phyloP scores from a whole-genome alignment of 108 stramenopile species.

The Cyclotella choctawhatcheeana region DNA sequence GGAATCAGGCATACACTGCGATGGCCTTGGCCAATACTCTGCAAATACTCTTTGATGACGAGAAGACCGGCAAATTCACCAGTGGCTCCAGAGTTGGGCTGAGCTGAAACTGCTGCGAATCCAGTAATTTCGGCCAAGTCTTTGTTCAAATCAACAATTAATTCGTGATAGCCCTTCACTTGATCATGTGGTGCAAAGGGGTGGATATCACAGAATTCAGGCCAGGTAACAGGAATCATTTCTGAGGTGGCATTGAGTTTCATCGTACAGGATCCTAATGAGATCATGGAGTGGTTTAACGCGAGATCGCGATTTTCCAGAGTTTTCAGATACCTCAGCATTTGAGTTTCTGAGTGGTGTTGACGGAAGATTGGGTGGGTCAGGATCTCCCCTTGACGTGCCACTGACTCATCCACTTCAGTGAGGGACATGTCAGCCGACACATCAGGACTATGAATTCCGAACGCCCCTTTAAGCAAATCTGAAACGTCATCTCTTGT shows the following conservation, averaged over 20 bases:
- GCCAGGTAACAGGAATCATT: slow-evolving; percentile 99
- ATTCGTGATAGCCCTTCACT: slow-evolving; percentile 91
- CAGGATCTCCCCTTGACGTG: slow-evolving; percentile 83
- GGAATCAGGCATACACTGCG: slow-evolving; percentile 98
- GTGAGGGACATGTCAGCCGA: slow-evolving; percentile 76
- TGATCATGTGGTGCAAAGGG: slow-evolving; percentile 97
- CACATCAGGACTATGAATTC: slow-evolving; percentile 67
- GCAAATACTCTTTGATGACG: slow-evolving; percentile 92
- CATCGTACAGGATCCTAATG: slow-evolving; percentile 99
- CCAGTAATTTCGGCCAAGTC: slow-evolving; percentile 98
- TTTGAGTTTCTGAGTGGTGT: slow-evolving; percentile 97
- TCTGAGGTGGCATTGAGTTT: slow-evolving; percentile 98
- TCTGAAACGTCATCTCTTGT: slow-evolving; percentile 77
- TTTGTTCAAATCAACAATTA: slow-evolving; percentile 93
- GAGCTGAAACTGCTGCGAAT: slow-evolving; percentile 97
- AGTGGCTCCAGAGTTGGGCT: slow-evolving; percentile 98
- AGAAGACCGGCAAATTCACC: slow-evolving; percentile 98
- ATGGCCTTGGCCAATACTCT: slow-evolving; percentile 83
- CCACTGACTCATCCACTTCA: slow-evolving; percentile 61
- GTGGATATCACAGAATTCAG: slow-evolving; percentile 95
- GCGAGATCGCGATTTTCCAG: slow-evolving; percentile 97
- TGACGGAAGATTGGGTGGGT: slow-evolving; percentile 96
- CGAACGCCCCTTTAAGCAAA: slow-evolving; percentile 82
- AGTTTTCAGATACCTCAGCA: slow-evolving; percentile 97
- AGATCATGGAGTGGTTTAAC: slow-evolving; percentile 98